These are phyloP conservation scores for Cercospora berteroae DNA, from an alignment of 2,329 filamentous ascomycete genomes.

Conservation along the genomic window DNA sequence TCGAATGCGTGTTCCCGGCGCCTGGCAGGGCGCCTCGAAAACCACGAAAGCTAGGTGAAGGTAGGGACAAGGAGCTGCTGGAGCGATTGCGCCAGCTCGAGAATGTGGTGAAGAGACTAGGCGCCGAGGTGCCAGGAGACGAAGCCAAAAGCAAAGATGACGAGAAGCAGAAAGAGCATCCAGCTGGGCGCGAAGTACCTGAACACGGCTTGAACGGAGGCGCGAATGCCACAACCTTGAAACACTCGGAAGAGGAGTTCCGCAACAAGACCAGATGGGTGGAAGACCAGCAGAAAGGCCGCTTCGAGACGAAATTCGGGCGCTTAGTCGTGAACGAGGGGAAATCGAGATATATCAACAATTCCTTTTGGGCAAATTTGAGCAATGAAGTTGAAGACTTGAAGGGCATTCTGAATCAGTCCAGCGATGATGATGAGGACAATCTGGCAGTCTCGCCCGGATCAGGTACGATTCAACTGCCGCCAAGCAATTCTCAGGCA, in stretches of 20 bases:
- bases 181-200: neutral
- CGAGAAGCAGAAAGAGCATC: neutral
- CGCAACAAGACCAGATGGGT: conserved; percentile 29
- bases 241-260: conserved; percentile 20
- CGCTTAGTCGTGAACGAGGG: conserved; percentile 69
- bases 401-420: conserved; percentile 61
- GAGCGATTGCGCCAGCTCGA: conserved; percentile 71
- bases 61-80: conserved; percentile 61
- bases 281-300: conserved; percentile 30
- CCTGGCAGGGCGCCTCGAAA: conserved; percentile 70
- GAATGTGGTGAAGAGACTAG: conserved; percentile 66
- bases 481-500: conserved; percentile 60
- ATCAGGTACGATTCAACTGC: conserved; percentile 23
- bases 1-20: conserved; percentile 71
- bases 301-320: conserved; percentile 56
- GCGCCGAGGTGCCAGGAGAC: conserved; percentile 41
- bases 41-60: conserved; percentile 63
- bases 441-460: conserved; percentile 43
- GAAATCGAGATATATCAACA: conserved; percentile 70
- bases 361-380: conserved; percentile 65
- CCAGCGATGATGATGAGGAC: conserved; percentile 60
- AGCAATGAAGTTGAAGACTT: conserved; percentile 70
- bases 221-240: neutral
- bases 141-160: conserved; percentile 1
- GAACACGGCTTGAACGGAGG: neutral